Base-by-base conservation (phyloP, 83 land plant species). In the Thuja plicata region DNA sequence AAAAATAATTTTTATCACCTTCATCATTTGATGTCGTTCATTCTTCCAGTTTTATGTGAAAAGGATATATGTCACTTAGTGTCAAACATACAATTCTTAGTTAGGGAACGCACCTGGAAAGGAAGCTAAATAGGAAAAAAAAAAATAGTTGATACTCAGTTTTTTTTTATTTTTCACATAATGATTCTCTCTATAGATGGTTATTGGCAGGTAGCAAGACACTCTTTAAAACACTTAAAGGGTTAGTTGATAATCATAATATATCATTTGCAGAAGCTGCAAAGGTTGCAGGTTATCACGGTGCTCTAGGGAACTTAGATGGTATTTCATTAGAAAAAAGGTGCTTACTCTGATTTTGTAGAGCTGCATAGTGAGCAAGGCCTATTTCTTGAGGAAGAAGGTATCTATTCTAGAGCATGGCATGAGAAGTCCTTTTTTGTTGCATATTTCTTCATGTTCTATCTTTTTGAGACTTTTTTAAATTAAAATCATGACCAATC, bases 311-410 rank as follows among this genome's bases (percentile, higher is more conserved):
- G 79, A 89, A 93, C 45, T 89, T 96, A 34, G 89, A 94, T 52
- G 91, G 85, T 80, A 92, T 96, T 17, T 91, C 90, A 79, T 35
- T 97, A 46, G 88, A 86, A 78, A 78, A 90, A 96, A 41, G 96
- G 92, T 24, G 88, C 87, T 34, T 98, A 98, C 88, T 92, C 92
- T 87, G 96, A 95, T 78, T 98, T 98, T 91, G 48, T 98, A 41
- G 99, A 98, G 91, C 90, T 98, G 88, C 99, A 98, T 73, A 98
- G 97, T 89, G 99, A 98, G 92, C 99, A 98, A 87, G 99, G 99
- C 21, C 99, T 99, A 4, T 89, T 94, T 91, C 93, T 98, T 57
- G 99, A 98, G 88, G 94, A 94, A 82, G 96, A 98, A 97, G 99
- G 99, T 95, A 60, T 60, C 87, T 34, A 38, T 86, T 52, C 16